Base-by-base conservation (phyloP, 2,329 filamentous ascomycete species). In the Monosporascus sp. region DNA sequence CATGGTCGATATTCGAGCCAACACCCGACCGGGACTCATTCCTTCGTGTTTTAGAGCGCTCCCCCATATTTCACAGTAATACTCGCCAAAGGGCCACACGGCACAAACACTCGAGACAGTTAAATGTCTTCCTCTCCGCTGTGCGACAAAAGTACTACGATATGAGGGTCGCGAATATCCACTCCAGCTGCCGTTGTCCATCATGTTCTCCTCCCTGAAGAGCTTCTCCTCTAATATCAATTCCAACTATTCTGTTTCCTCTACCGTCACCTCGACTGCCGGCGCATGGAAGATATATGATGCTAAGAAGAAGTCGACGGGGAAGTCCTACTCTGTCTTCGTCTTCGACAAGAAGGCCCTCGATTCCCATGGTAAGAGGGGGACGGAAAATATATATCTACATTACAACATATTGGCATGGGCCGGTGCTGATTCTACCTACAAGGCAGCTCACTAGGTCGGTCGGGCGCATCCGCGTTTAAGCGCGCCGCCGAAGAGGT, bases 261-360 rank as follows among this genome's bases (percentile, higher is more conserved):
- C 86, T 26, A 84, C 83, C 55, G 83, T 88, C 11, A 87, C 84
- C n/a, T 88, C 91, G 50, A 84, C 84, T 50, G 90, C 92, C 17
- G 94, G 94, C 19, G 90, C 92, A 54, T 99, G 94, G 94, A 96
- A 91, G 76, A 94, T 99, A 66, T 93, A 93, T 79, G 92, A 97
- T 75, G 92, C 90, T 55, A 97, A 96, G 78, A 95, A 95, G 76
- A 97, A 97, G 74, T 91, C 88, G 31, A 96, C 91, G 0, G 90
- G 90, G 61, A 96, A 94, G 70, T 72, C 86, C 7, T 94, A 87
- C 52, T 97, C 92, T 17, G 86, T 97, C 61, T 99, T 97, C 66
- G 86, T 97, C 60, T 97, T 97, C 69, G 94, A 99, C 61, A 87
- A 85, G 69, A 96, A 95, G 73, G 83, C 84, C 1, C 76, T 99